Evolutionary conservation across 768 basidiomycete species (phyloP).

Genomic region (Filobasidium wieringae): DNA sequence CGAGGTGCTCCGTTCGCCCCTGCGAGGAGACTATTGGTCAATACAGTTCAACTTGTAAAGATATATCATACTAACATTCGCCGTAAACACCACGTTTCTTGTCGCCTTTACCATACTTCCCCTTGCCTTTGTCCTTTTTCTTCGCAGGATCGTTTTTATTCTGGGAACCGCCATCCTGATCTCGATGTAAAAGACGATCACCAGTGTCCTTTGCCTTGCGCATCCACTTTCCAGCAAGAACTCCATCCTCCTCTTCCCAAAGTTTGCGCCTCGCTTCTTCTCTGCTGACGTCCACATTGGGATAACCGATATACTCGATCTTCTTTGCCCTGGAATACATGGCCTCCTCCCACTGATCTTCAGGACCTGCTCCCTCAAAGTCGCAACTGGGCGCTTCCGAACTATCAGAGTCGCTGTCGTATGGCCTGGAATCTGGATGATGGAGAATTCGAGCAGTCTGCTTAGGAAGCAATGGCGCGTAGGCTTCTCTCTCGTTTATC

Average conservation of each 20-base stretch:
- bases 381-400: slow-evolving; percentile 42
- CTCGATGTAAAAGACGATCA: slow-evolving; percentile 36
- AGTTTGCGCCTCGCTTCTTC: slow-evolving; percentile 54
- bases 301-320: slow-evolving; percentile 82
- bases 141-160: slow-evolving; percentile 3
- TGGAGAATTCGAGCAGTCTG: slow-evolving; percentile 59
- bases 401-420: slow-evolving; percentile 39
- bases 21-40: not conserved
- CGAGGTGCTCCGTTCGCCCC: not conserved
- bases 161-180: not conserved
- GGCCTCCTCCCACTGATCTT: slow-evolving; percentile 49
- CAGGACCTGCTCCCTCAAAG: slow-evolving; percentile 58
- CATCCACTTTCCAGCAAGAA: slow-evolving; percentile 56
- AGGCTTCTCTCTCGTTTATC: slow-evolving; percentile 48
- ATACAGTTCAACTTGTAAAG: not conserved
- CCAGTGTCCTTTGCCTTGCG: slow-evolving; percentile 48
- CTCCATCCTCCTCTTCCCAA: slow-evolving; percentile 77
- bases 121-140: slow-evolving; percentile 45
- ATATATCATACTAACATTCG: slow-evolving; percentile 3
- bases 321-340: slow-evolving; percentile 63
- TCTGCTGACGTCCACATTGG: slow-evolving; percentile 73
- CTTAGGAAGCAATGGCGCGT: slow-evolving; percentile 59
- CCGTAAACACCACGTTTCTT: slow-evolving; percentile 12
- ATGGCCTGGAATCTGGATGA: slow-evolving; percentile 18
- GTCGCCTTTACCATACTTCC: slow-evolving; percentile 40